A percentile compares a stretch with the other conserved stretches of the same genome.
These are phyloP conservation scores for Cryphonectria japonica DNA, from an alignment of 2,329 filamentous ascomycete genomes.

Conservation along the genomic window DNA sequence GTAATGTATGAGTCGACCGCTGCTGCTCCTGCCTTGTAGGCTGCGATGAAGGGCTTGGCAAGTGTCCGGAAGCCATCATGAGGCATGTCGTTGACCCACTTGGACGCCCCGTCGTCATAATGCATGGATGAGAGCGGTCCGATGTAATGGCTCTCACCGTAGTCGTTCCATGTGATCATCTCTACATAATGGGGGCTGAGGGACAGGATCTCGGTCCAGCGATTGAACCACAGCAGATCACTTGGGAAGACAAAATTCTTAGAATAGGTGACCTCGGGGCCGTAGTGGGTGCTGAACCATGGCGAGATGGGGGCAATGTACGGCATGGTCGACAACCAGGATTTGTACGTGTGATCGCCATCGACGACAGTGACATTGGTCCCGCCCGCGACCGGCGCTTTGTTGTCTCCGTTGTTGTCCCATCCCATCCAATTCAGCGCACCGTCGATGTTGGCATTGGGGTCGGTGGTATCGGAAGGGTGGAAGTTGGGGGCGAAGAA, in stretches of 20 bases:
- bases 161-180: constrained; percentile 30
- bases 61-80: constrained; percentile 60
- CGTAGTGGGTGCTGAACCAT: constrained; percentile 31
- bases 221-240: constrained; percentile 28
- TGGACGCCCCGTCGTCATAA: constrained; percentile 29
- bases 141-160: constrained; percentile 30
- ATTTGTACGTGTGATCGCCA: constrained; percentile 41
- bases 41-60: constrained; percentile 56
- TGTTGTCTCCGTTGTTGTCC: constrained; percentile 51
- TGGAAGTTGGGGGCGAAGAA: constrained; percentile 57
- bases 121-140: constrained; percentile 27
- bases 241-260: constrained; percentile 30
- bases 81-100: constrained; percentile 39
- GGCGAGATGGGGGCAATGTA: constrained; percentile 32
- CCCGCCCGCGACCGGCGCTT: constrained; percentile 47
- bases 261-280: constrained; percentile 25
- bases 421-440: constrained; percentile 46
- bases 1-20: constrained; percentile 44
- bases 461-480: constrained; percentile 43
- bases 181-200: constrained; percentile 27
- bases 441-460: constrained; percentile 45
- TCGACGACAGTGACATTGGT: constrained; percentile 45
- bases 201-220: constrained; percentile 27
- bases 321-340: constrained; percentile 39
- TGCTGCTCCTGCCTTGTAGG: constrained; percentile 52